Evolutionary conservation across 331 rosid genomes (phyloP), one percentile per base, ranked within the genome.

Genomic region (Phaseolus coccineus): DNA sequence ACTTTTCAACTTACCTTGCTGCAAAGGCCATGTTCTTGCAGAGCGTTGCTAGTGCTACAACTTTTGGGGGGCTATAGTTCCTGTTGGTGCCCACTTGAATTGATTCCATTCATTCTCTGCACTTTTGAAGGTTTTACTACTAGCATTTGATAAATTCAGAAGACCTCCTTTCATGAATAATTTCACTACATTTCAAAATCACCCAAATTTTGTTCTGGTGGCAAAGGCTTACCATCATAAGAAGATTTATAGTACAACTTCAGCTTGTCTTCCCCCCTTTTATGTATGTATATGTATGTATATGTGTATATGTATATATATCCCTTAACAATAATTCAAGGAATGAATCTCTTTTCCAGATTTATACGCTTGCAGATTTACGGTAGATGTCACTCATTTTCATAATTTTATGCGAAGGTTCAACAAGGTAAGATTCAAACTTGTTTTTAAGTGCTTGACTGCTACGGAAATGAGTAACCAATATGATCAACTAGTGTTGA

Each of bases 21-120:
- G 78, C 84, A 1, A 87, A 93, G 87, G 83, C 91, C 1, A 44
- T 30, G 61, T 95, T 95, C 78, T 89, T 96, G 89, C 90, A 93
- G 83, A 71, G 90, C 74, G 86, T 96, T 77, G 93, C 66, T 28
- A 82, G 81, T 65, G 42, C 84, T 59, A 63, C 87, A n/a, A 31
- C 78, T 56, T 76, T 77, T 67, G 84, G 78, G 76, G 65, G 72
- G 31, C 77, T 77, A 74, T 81, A 67, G 42, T 52, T 63, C 28
- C 12, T 65, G 48, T 53, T 74, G 62, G 75, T 65, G 59, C 33
- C 66, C 77, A 16, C 44, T 73, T 52, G 57, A 69, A 68, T 48
- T 51, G 8, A 19, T 69, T 50, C 53, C 15, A 10, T 7, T 50
- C 65, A 35, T 64, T 74, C 77, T 62, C 69, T 50, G 16, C 74